Evolutionary conservation across 441 rosid species (phyloP).

Genomic region (Hypseocharis bilobata): DNA sequence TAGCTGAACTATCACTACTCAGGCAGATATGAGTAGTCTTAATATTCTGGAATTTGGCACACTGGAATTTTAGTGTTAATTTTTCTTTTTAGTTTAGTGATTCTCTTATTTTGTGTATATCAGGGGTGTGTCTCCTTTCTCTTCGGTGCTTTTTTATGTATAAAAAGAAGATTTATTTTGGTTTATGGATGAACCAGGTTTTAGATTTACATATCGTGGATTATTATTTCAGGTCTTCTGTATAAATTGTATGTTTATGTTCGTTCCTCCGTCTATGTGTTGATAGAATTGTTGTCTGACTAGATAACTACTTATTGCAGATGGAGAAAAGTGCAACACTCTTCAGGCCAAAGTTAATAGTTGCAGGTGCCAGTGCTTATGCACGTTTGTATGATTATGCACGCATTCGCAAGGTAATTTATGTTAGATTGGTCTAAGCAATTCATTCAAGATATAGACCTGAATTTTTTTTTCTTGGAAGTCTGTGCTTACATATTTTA

Average conservation of each 20-base stretch:
- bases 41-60: too few relatives aligned
- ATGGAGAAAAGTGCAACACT: conserved; percentile 26
- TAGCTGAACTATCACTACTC: not conserved
- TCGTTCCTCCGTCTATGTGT: not conserved
- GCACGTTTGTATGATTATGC: conserved; percentile 27
- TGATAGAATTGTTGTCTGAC: not conserved
- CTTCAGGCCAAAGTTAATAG: conserved; percentile 27
- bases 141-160: too few relatives aligned
- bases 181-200: not conserved
- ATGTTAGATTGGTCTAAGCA: not conserved
- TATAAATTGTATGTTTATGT: not conserved
- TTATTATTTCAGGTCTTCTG: conserved; percentile 4
- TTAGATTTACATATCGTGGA: not conserved
- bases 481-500: not conserved
- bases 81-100: too few relatives aligned
- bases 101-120: too few relatives aligned
- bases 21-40: not conserved
- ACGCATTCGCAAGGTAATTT: conserved; percentile 23
- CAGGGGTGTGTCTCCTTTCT: too few relatives aligned
- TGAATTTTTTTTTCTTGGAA: not conserved
- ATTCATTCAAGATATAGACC: not conserved
- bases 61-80: too few relatives aligned
- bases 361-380: conserved; percentile 30
- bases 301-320: conserved; percentile 3
- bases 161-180: too few relatives aligned